A percentile compares a stretch with the other conserved stretches of the same genome.
Conservation (phyloP, 331 rosid genomes). For the Erythrophleum ivorense region DNA sequence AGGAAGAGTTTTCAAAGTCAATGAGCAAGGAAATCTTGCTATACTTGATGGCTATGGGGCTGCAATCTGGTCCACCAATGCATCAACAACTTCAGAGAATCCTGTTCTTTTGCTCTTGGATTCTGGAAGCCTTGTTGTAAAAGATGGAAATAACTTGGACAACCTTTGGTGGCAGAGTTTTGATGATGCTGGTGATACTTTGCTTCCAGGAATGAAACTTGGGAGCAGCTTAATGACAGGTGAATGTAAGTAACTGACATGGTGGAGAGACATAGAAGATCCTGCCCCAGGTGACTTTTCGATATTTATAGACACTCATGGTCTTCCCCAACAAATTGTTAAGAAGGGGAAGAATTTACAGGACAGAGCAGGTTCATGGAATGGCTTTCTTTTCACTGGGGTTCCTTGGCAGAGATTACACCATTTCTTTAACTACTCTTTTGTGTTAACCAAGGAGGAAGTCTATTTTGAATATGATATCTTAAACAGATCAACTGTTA, state of each 20-base stretch:
- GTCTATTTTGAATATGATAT: constrained; percentile 39
- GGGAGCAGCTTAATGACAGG: constrained; percentile 32
- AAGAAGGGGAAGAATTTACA: too few species aligned
- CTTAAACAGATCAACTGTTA: constrained; percentile 12
- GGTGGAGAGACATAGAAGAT: constrained; percentile 45
- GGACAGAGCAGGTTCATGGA: constrained; percentile 38
- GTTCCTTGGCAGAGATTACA: constrained; percentile 31
- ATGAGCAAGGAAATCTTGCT: too few species aligned
- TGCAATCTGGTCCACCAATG: constrained; percentile 50
- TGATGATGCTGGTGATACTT: constrained; percentile 42
- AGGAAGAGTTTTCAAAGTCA: too few species aligned
- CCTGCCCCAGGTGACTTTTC: constrained; percentile 39
- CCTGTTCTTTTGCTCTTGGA: constrained; percentile 43
- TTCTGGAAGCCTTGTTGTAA: constrained; percentile 56
- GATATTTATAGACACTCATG: constrained; percentile 40
- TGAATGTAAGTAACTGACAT: constrained; percentile 11
- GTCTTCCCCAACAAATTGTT: constrained; percentile 33
- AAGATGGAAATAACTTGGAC: too few species aligned
- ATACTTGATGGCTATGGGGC: constrained; percentile 1
- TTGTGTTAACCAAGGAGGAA: constrained; percentile 47
- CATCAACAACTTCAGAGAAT: constrained; percentile 30
- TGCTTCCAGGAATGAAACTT: constrained; percentile 44
- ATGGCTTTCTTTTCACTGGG: constrained; percentile 42
- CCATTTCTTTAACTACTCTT: constrained; percentile 28
- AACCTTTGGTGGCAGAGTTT: constrained; percentile 57